Conservation (phyloP, 2,329 filamentous ascomycete species). For the Penicillium sp. region DNA sequence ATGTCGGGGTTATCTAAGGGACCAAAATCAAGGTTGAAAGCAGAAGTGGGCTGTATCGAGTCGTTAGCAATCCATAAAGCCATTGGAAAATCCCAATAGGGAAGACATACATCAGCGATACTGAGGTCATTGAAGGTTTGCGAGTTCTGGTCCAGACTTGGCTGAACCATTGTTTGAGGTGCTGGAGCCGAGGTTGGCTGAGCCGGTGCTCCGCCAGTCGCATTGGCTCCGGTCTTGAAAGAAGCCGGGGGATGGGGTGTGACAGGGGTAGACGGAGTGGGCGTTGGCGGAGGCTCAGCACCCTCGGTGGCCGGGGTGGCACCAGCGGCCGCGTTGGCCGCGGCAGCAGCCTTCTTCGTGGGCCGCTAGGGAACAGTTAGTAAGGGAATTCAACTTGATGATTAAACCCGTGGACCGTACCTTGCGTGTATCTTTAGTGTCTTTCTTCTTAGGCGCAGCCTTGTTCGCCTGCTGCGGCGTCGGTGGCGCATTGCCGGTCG, state of each 20-base stretch:
- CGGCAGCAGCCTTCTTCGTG: constrained; percentile 40
- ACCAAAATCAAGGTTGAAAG: constrained; percentile 42
- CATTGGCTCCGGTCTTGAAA: constrained; percentile 37
- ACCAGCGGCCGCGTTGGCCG: constrained; percentile 37
- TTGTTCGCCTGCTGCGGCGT: constrained; percentile 57
- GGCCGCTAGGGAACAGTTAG: constrained; percentile 32
- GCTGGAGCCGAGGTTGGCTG: constrained; percentile 35
- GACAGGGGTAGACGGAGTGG: constrained; percentile 47
- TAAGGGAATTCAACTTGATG: too few species aligned
- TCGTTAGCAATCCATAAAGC: constrained; percentile 13
- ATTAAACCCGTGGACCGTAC: constrained; percentile 32
- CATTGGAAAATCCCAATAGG: not conserved
- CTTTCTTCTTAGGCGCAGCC: constrained; percentile 56
- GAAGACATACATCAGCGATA: constrained; percentile 35
- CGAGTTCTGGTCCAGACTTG: constrained; percentile 31
- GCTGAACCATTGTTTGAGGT: constrained; percentile 33
- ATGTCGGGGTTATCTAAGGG: constrained; percentile 44
- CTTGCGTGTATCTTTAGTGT: constrained; percentile 50
- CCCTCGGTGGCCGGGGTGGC: constrained; percentile 44
- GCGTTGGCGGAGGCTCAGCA: constrained; percentile 42
- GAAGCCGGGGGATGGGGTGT: constrained; percentile 44
- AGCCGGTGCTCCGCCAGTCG: constrained; percentile 28
- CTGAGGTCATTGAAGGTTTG: constrained; percentile 31
- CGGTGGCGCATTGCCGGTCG: constrained; percentile 49
- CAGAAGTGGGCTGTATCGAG: constrained; percentile 20